phyloP scores from a whole-genome alignment of 352 stramenopile genomes.

The Phytophthora tentaculata region DNA sequence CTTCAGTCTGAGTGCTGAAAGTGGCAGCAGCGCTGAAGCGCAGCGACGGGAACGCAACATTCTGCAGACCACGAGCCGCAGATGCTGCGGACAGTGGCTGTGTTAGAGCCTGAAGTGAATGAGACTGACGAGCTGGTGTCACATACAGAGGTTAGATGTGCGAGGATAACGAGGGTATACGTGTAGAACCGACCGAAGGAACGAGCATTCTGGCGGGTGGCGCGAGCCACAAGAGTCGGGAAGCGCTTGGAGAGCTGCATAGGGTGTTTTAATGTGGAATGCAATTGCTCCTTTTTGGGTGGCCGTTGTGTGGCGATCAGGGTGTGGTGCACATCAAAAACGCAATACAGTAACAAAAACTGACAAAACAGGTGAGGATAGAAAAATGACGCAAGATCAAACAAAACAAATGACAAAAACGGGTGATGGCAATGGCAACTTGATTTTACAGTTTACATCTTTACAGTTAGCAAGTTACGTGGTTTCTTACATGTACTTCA shows the following conservation, averaged over 20 bases:
- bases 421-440: too few relatives aligned
- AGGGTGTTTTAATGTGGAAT: constrained; percentile 11
- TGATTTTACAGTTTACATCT: too few relatives aligned
- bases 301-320: constrained; percentile 15
- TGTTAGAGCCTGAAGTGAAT: constrained; percentile 10
- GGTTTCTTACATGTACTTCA: too few relatives aligned
- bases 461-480: too few relatives aligned
- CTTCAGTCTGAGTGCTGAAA: constrained; percentile 26
- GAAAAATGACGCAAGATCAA: too few relatives aligned
- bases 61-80: constrained; percentile 10
- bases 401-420: neutral
- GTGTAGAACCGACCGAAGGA: constrained; percentile 1
- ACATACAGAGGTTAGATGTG: neutral
- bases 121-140: constrained; percentile 8
- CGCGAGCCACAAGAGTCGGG: constrained; percentile 26
- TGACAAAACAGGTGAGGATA: too few relatives aligned
- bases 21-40: neutral
- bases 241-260: constrained; percentile 34
- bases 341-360: too few relatives aligned
- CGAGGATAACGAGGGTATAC: neutral
- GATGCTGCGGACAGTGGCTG: constrained; percentile 9
- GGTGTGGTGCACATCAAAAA: constrained; percentile 10
- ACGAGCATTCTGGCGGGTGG: constrained; percentile 22
- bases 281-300: constrained; percentile 18
- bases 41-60: constrained; percentile 14